Conservation (phyloP, 2,329 filamentous ascomycete genomes). For the Aspergillus sp. region DNA sequence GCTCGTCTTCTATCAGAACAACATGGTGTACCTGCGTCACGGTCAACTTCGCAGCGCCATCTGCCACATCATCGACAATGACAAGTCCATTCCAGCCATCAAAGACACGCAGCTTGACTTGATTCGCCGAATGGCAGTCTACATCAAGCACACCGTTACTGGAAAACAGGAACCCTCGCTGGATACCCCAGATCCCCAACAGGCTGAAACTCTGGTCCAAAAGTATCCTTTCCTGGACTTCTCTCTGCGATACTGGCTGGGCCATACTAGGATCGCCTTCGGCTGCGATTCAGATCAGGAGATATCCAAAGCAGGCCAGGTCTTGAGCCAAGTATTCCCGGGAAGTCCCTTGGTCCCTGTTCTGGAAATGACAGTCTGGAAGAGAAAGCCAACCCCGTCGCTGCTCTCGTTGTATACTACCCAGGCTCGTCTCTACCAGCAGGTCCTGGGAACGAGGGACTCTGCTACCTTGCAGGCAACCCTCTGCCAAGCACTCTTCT, state of each 20-base stretch:
- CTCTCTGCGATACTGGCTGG: slow-evolving; percentile 48
- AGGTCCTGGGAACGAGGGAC: slow-evolving; percentile 29
- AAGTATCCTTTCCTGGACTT: slow-evolving; percentile 48
- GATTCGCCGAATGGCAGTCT: slow-evolving; percentile 32
- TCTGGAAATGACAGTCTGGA: slow-evolving; percentile 52
- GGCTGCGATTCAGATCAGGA: slow-evolving; percentile 32
- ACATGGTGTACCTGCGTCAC: slow-evolving; percentile 37
- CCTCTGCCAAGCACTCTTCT: slow-evolving; percentile 47
- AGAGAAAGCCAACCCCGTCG: slow-evolving; percentile 25
- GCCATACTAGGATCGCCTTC: slow-evolving; percentile 47
- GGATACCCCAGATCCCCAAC: slow-evolving; percentile 21
- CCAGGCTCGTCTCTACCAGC: slow-evolving; percentile 31
- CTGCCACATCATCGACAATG: slow-evolving; percentile 29
- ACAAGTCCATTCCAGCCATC: slow-evolving; percentile 28
- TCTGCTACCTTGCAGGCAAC: slow-evolving; percentile 50
- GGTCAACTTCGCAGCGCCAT: slow-evolving; percentile 32
- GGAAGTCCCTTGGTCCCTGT: slow-evolving; percentile 44
- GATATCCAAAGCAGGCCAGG: neutral
- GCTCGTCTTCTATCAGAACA: slow-evolving; percentile 36
- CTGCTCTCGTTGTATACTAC: slow-evolving; percentile 24
- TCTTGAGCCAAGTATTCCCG: slow-evolving; percentile 38
- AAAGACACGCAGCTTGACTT: slow-evolving; percentile 37
- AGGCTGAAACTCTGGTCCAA: slow-evolving; percentile 25
- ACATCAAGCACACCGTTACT: slow-evolving; percentile 30
- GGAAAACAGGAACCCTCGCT: slow-evolving; percentile 34